phyloP scores from a whole-genome alignment of 306 rosid species.

The Hippophae gyantsensis region DNA sequence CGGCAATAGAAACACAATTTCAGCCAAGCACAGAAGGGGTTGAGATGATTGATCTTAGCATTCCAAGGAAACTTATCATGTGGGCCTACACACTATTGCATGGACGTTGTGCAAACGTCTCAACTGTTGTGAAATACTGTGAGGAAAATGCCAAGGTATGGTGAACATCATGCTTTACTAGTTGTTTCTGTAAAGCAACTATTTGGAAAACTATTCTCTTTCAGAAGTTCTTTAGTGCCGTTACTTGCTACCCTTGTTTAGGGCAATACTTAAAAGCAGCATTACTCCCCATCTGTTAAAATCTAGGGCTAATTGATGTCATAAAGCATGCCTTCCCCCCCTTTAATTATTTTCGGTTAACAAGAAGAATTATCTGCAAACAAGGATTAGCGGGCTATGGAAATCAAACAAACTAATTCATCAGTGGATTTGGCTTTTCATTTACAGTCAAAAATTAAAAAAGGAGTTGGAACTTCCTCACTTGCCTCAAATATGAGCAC shows the following conservation, averaged over 20 bases:
- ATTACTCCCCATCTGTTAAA: neutral
- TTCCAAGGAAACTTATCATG: slow-evolving; percentile 95
- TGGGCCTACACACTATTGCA: slow-evolving; percentile 74
- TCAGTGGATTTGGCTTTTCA: slow-evolving; percentile 11
- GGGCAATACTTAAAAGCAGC: neutral
- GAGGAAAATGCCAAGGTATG: slow-evolving; percentile 90
- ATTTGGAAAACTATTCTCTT: slow-evolving; percentile 13
- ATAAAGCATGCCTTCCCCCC: neutral
- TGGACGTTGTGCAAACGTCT: slow-evolving; percentile 70
- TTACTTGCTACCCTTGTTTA: slow-evolving; percentile 5
- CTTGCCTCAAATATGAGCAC: slow-evolving; percentile 26
- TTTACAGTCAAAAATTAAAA: slow-evolving; percentile 75
- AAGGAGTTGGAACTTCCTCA: slow-evolving; percentile 65
- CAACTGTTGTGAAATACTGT: slow-evolving; percentile 80
- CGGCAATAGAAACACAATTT: slow-evolving; percentile 42
- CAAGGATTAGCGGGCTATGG: slow-evolving; percentile 1
- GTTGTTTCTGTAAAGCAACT: slow-evolving; percentile 4
- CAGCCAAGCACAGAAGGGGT: slow-evolving; percentile 46
- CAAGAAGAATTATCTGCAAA: neutral
- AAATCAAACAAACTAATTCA: neutral
- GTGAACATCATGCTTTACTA: slow-evolving; percentile 15
- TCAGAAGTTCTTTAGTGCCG: neutral
- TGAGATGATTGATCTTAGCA: slow-evolving; percentile 85
- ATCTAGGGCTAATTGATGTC: slow-evolving; percentile 5
- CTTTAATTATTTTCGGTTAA: slow-evolving; percentile 4